These are phyloP conservation scores for Russula sp. DNA, from an alignment of 768 basidiomycete species.

Conservation along the genomic window DNA sequence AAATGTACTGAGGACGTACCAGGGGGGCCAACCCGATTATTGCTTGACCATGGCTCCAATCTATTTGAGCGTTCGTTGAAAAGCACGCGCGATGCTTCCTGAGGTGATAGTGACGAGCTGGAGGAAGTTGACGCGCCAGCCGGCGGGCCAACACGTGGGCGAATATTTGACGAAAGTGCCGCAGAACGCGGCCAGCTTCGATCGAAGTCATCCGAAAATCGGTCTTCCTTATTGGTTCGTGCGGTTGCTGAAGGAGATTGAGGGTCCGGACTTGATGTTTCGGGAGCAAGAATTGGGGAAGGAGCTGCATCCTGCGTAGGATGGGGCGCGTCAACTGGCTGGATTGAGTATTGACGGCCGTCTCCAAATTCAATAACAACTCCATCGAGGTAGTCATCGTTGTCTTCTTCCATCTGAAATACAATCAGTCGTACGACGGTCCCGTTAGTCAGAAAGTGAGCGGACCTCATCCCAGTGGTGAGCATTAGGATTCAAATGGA, in stretches of 20 bases:
- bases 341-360: slow-evolving; percentile 85
- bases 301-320: slow-evolving; percentile 20
- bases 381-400: slow-evolving; percentile 81
- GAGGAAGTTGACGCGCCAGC: slow-evolving; percentile 34
- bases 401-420: slow-evolving; percentile 81
- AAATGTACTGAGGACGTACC: slow-evolving; percentile 24
- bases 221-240: slow-evolving; percentile 77
- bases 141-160: slow-evolving; percentile 21
- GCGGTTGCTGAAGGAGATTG: slow-evolving; percentile 26
- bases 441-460: slow-evolving; percentile 8
- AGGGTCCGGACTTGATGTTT: background rate
- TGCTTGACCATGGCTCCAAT: slow-evolving; percentile 71
- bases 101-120: slow-evolving; percentile 41
- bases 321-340: slow-evolving; percentile 37
- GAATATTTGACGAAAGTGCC: slow-evolving; percentile 41
- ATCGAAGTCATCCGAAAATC: slow-evolving; percentile 92
- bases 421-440: slow-evolving; percentile 15
- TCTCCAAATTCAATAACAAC: slow-evolving; percentile 91
- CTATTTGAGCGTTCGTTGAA: slow-evolving; percentile 94
- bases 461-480: slow-evolving; percentile 98
- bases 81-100: slow-evolving; percentile 64
- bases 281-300: background rate
- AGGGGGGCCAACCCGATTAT: slow-evolving; percentile 40
- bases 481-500: slow-evolving; percentile 88
- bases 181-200: slow-evolving; percentile 88